Base-by-base conservation (phyloP, 495 filamentous ascomycete genomes). In the Halenospora varia region DNA sequence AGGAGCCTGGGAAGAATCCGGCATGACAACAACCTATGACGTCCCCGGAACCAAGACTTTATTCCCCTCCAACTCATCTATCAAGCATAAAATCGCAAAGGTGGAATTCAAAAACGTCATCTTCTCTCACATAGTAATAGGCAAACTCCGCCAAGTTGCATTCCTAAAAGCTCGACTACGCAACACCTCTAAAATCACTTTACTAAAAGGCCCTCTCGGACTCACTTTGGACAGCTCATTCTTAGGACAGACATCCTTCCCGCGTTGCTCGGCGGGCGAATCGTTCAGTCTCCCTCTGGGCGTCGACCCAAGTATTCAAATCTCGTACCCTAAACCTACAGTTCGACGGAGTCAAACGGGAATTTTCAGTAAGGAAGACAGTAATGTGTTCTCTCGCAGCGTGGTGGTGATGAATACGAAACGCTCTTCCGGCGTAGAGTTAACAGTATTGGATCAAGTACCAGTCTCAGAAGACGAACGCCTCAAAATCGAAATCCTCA, bases 151-250 rank as follows among this genome's bases (percentile, higher is more conserved):
- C 51, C 74, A 79, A 0, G 79, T 77, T 10, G 86, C 85, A 0
- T 89, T 87, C 69, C 78, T 89, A 42, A 82, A 82, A 56, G 85
- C 85, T 10, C 76, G 77, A 25, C 68, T 89, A 25, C 73, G 76
- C 51, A 89, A 89, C 59, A 74, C 73, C 2, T 79, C 76, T 45
- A 73, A 76, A 45, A 73, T 85, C 42, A 82, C 80, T 0, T 74
- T 89, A 2, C 80, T 87, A 25, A 76, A 75, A 55, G 86, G 85
- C 15, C 75, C 74, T 1, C 77, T 76, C 0, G 84, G 85, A 1
- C 73, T 89, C 13, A 87, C 85, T 2, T 83, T 89, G 22, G 87
- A 89, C 63, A 83, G 82, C 2, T 79, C 76, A 10, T 89, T 89
- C 66, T 68, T 90, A 25, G 87, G 87, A 10, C 82, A 81, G 41